These are phyloP conservation scores for Pezicula radicicola DNA, from an alignment of 2,329 filamentous ascomycete genomes.

Conservation along the genomic window DNA sequence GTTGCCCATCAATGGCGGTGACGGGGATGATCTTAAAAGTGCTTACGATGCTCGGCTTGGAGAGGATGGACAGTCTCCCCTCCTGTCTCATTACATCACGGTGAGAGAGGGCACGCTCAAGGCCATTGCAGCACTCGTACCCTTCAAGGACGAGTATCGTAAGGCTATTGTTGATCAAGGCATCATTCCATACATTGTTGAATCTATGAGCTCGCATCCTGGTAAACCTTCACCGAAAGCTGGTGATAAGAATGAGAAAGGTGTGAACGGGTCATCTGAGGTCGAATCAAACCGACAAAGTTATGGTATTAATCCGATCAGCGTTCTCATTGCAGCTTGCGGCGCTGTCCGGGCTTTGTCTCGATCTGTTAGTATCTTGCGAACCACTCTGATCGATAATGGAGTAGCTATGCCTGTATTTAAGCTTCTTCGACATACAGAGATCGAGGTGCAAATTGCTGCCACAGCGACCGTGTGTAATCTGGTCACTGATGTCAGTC, in stretches of 20 bases:
- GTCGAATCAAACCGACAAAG: conserved; percentile 27
- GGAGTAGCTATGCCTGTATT: conserved; percentile 77
- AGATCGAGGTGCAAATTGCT: conserved; percentile 79
- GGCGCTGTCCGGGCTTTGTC: conserved; percentile 78
- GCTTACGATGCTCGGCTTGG: conserved; percentile 50
- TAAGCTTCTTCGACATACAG: conserved; percentile 67
- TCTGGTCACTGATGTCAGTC: conserved; percentile 82
- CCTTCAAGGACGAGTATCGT: conserved; percentile 79
- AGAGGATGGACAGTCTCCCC: conserved; percentile 55
- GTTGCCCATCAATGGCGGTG: conserved; percentile 34
- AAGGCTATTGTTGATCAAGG: conserved; percentile 81
- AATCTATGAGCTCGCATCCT: conserved; percentile 70
- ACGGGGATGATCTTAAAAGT: conserved; percentile 10
- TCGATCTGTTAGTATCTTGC: conserved; percentile 77
- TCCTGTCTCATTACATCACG: conserved; percentile 66
- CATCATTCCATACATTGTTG: conserved; percentile 77
- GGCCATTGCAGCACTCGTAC: conserved; percentile 77
- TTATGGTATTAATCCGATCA: conserved; percentile 70
- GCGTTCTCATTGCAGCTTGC: conserved; percentile 82
- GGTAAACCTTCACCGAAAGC: conserved; percentile 40
- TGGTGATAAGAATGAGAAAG: conserved; percentile 34
- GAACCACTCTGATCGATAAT: conserved; percentile 85
- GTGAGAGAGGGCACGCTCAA: conserved; percentile 74
- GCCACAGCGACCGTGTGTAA: conserved; percentile 85
- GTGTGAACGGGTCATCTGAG: conserved; percentile 15